phyloP scores from a whole-genome alignment of 768 basidiomycete species.

The Leccinum sublutescens region DNA sequence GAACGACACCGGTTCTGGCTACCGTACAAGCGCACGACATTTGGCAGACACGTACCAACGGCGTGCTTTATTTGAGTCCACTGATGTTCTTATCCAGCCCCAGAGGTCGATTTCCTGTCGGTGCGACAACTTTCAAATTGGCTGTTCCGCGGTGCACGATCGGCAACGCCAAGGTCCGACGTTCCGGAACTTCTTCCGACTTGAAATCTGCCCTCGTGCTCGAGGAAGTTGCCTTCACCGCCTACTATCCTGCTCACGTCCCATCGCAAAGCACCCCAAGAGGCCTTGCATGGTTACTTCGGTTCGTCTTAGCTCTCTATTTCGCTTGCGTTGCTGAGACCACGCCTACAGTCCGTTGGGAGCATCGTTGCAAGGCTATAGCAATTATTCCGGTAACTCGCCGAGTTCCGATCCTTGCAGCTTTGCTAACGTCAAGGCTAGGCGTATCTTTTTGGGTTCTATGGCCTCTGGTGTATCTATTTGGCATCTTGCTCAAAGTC shows the following conservation, averaged over 20 bases:
- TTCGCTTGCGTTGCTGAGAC: constrained; percentile 3
- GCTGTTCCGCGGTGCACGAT: constrained; percentile 41
- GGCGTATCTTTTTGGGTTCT: constrained; percentile 30
- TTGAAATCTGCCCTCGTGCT: constrained; percentile 47
- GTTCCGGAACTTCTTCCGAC: constrained; percentile 19
- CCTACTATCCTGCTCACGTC: constrained; percentile 59
- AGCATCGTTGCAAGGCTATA: constrained; percentile 48
- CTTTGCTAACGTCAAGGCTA: constrained; percentile 3
- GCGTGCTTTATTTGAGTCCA: constrained; percentile 10
- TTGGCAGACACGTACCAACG: neutral
- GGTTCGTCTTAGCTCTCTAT: constrained; percentile 38
- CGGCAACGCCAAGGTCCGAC: constrained; percentile 40
- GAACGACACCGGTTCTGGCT: neutral
- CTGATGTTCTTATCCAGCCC: constrained; percentile 44
- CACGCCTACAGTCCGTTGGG: constrained; percentile 36
- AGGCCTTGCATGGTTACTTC: constrained; percentile 56
- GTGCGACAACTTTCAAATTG: constrained; percentile 56
- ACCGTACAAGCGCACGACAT: neutral
- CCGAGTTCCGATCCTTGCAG: neutral
- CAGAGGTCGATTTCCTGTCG: constrained; percentile 53
- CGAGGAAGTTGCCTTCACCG: constrained; percentile 63
- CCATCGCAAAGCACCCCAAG: constrained; percentile 27
- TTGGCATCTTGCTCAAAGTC: constrained; percentile 49
- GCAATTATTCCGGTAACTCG: constrained; percentile 45
- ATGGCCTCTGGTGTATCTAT: constrained; percentile 51